Base-by-base conservation (phyloP, 106 monocot species). In the Apostasia ramifera region DNA sequence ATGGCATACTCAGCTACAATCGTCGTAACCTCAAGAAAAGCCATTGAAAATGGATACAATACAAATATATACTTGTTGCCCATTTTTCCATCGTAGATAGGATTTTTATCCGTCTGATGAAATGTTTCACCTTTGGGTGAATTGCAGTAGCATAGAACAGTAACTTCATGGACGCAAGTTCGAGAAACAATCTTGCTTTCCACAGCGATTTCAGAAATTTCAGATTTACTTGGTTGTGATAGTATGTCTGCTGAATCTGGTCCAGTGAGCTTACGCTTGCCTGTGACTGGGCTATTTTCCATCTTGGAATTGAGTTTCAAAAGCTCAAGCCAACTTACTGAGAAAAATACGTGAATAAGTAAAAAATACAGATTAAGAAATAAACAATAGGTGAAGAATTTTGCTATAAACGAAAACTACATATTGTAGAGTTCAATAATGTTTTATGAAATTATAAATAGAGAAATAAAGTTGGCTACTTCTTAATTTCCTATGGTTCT, bases 1-100 rank as follows among this genome's bases (percentile, higher is more conserved):
- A 98, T 90, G 44, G 98, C 98, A 68, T 98, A 98, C 77, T 93
- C 93, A 13, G 98, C 98, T 9, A 98, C 82, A 11, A 81, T 92
- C 47, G 98, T 98, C 78, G 93, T 98, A 37, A 93, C 98, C 70
- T 98, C 98, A 4, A 98, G 79, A 69, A 93, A 98, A 14, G 98
- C 98, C 2, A 98, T 66, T n/a, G 93, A 93, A 46, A 98, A 98
- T 0, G 98, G 98, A 46, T 98, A 93, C 47, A 98, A 78, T 15
- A 80, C 78, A 71, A 98, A 98, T n/a, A 79, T 73, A 59, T 98
- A 98, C 26, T 78, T 63, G 73, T 98, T 98, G 57, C 93, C 98
- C 90, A 90, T 87, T 11, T 79, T 51, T 1, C 93, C 93, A 44
- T 58, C 73, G 77, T 75, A 98, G 61, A 74, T 42, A 4, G 98